Conservation (phyloP, 768 basidiomycete species). For the Boletus sp. region DNA sequence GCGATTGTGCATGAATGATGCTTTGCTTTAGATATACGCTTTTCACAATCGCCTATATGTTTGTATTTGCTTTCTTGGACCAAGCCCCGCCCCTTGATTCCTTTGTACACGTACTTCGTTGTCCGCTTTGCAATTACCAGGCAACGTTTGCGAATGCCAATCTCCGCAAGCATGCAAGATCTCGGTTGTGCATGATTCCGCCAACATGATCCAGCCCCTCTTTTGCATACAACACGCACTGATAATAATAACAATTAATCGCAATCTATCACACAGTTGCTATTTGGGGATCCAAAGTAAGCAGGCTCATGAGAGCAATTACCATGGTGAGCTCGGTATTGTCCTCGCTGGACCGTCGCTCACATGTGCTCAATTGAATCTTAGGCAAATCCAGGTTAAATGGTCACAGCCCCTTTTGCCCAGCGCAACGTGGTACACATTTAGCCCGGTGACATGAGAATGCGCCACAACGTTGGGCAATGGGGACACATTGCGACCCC, state of each 20-base stretch:
- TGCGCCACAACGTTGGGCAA: conserved; percentile 15
- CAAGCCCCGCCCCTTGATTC: conserved; percentile 3
- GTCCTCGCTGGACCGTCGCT: conserved; percentile 15
- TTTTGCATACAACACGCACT: conserved; percentile 1
- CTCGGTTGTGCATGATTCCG: not conserved
- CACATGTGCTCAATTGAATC: conserved; percentile 10
- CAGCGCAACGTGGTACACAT: conserved; percentile 16
- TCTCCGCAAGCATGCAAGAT: not conserved
- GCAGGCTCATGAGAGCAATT: conserved; percentile 15
- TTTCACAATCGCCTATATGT: conserved; percentile 14
- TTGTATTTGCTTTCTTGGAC: conserved; percentile 14
- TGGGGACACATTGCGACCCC: conserved; percentile 5
- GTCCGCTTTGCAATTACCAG: conserved; percentile 16
- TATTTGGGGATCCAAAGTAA: not conserved
- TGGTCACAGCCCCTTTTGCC: conserved; percentile 17
- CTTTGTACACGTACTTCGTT: conserved; percentile 16
- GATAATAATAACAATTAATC: conserved; percentile 1
- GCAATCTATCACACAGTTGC: conserved; percentile 20
- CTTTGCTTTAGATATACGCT: conserved; percentile 20
- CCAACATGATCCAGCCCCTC: not conserved
- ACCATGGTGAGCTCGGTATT: conserved; percentile 13
- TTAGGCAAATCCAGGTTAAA: conserved; percentile 9
- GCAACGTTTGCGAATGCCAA: conserved; percentile 11
- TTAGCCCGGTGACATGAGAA: conserved; percentile 24
- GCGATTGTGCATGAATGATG: conserved; percentile 15